phyloP scores from a whole-genome alignment of 441 rosid genomes.

The Aquilaria agallochum region DNA sequence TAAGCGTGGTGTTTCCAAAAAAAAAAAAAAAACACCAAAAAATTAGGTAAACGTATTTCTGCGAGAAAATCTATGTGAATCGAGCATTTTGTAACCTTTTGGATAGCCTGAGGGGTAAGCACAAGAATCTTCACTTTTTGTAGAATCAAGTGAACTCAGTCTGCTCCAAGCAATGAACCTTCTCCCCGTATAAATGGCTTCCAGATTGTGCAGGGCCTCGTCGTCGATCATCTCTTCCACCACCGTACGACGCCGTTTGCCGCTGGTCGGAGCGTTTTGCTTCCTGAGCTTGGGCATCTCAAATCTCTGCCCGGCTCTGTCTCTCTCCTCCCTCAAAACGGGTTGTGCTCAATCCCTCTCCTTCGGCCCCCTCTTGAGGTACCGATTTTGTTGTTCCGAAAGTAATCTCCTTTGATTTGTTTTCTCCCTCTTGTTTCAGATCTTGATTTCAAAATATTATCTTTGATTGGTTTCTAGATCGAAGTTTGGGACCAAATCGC shows the following conservation, averaged over 20 bases:
- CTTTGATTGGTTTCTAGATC: conserved; percentile 32
- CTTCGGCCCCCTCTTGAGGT: conserved; percentile 46
- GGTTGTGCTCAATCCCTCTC: conserved; percentile 51
- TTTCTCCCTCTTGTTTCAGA: neutral
- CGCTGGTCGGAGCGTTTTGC: conserved; percentile 73
- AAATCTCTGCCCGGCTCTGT: conserved; percentile 27
- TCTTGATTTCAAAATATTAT: neutral
- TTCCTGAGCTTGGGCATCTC: conserved; percentile 59
- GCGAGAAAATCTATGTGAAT: no score
- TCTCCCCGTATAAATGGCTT: conserved; percentile 35
- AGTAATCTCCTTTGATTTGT: neutral
- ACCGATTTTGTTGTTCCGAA: neutral
- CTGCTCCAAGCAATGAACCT: conserved; percentile 11
- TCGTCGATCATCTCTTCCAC: conserved; percentile 30
- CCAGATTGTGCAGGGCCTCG: conserved; percentile 22
- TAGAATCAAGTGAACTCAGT: no score
- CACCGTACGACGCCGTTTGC: conserved; percentile 52
- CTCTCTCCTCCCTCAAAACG: conserved; percentile 43
- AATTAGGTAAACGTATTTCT: no score
- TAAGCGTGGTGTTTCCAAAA: no score
- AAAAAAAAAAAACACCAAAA: no score
- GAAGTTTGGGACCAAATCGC: conserved; percentile 38
- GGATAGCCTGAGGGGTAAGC: no score
- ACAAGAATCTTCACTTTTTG: no score
- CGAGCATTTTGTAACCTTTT: no score